Conservation (phyloP, 2,329 filamentous ascomycete genomes). For the Chrysoporthe deuterocubensis region DNA sequence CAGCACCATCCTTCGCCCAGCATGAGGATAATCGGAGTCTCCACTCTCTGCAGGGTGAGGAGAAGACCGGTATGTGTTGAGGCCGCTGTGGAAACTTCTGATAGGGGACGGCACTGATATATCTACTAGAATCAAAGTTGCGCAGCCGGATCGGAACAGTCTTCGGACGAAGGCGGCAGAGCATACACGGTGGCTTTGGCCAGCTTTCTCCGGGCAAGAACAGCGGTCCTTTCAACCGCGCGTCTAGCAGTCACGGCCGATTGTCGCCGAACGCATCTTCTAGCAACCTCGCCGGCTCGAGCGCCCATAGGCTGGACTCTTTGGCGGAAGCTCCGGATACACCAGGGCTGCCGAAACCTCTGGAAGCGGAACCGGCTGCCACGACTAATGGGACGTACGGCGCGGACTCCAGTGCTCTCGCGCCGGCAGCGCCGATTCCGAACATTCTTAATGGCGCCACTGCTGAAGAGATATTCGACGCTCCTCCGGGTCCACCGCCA, state of each 20-base stretch:
- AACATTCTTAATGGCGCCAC: constrained; percentile 53
- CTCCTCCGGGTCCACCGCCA: constrained; percentile 56
- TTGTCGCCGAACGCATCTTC: constrained; percentile 64
- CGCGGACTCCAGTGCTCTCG: constrained; percentile 32
- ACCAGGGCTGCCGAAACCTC: constrained; percentile 35
- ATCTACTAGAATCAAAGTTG: constrained; percentile 55
- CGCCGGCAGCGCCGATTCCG: constrained; percentile 31
- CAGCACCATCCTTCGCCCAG: constrained; percentile 27
- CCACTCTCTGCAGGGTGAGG: constrained; percentile 48
- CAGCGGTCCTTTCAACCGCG: constrained; percentile 60
- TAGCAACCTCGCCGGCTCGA: constrained; percentile 59
- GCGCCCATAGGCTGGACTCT: constrained; percentile 56
- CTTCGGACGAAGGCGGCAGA: constrained; percentile 68
- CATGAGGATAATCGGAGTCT: constrained; percentile 50
- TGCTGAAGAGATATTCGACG: constrained; percentile 53
- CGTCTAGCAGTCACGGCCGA: constrained; percentile 66
- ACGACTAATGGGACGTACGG: constrained; percentile 28
- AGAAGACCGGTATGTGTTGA: constrained; percentile 38
- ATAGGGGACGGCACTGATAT: constrained; percentile 33
- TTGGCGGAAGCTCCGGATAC: constrained; percentile 60
- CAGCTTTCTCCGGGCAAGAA: constrained; percentile 60
- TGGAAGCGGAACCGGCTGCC: constrained; percentile 15
- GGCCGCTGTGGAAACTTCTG: not conserved
- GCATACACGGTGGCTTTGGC: constrained; percentile 65
- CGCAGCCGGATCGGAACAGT: constrained; percentile 72